Evolutionary conservation across 768 basidiomycete genomes (phyloP).

Genomic region (Agrocybe praecox): DNA sequence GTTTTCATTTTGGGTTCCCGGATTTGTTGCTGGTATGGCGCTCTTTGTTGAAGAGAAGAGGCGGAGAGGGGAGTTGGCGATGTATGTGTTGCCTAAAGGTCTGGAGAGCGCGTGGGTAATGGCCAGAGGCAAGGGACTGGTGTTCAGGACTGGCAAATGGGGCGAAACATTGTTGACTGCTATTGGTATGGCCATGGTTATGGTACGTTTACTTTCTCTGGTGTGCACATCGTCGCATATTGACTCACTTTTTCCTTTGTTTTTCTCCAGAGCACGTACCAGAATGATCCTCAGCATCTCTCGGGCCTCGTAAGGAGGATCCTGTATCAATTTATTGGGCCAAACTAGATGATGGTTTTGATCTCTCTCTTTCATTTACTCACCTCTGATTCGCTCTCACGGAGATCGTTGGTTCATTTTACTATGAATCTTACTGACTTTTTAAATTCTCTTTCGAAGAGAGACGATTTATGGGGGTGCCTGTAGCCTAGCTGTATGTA

Average conservation of each 20-base stretch:
- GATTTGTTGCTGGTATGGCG: slow-evolving; percentile 73
- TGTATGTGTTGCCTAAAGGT: slow-evolving; percentile 89
- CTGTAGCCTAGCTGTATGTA: neutral
- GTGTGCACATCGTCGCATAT: slow-evolving; percentile 3
- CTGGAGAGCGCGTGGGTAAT: slow-evolving; percentile 91
- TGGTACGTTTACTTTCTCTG: slow-evolving; percentile 55
- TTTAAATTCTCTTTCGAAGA: neutral
- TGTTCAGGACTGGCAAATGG: slow-evolving; percentile 69
- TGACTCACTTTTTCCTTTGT: slow-evolving; percentile 4
- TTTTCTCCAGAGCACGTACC: slow-evolving; percentile 68
- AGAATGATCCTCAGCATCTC: slow-evolving; percentile 80
- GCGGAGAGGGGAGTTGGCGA: slow-evolving; percentile 88
- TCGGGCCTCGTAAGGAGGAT: slow-evolving; percentile 81
- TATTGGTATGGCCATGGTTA: slow-evolving; percentile 71
- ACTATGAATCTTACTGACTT: neutral
- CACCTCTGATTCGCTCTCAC: neutral
- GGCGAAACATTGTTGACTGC: slow-evolving; percentile 65
- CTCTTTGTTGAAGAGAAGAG: slow-evolving; percentile 87
- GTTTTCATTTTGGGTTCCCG: slow-evolving; percentile 73
- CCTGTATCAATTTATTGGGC: slow-evolving; percentile 88
- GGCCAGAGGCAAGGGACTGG: slow-evolving; percentile 73
- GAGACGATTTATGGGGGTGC: neutral
- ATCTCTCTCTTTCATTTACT: neutral
- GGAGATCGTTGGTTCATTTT: neutral
- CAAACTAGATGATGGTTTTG: slow-evolving; percentile 51